These are phyloP conservation scores for Conticribra guillardii DNA, from an alignment of 108 stramenopile species.

Conservation along the genomic window DNA sequence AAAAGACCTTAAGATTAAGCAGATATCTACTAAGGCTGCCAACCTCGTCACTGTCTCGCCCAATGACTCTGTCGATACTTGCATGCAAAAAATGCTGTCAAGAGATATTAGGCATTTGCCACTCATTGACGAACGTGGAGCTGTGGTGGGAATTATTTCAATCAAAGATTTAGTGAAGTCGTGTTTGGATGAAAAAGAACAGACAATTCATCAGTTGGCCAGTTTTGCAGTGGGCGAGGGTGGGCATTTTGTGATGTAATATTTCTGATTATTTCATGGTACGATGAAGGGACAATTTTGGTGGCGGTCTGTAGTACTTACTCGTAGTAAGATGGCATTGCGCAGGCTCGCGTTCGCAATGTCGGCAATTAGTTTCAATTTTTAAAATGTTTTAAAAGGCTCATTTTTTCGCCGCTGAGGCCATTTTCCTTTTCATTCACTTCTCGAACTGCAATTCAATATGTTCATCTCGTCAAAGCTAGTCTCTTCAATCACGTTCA, in stretches of 20 bases:
- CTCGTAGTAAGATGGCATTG: no score
- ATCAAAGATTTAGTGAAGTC: conserved; percentile 88
- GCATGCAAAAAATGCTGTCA: conserved; percentile 93
- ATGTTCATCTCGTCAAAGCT: neutral
- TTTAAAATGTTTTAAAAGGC: no score
- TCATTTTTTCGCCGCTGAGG: no score
- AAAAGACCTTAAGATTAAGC: conserved; percentile 78
- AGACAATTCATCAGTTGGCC: conserved; percentile 75
- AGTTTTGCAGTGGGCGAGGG: conserved; percentile 87
- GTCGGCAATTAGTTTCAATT: no score
- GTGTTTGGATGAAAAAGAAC: conserved; percentile 75
- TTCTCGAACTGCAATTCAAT: no score
- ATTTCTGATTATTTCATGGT: no score
- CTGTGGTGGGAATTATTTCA: conserved; percentile 80
- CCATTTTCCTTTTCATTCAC: no score
- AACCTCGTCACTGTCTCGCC: conserved; percentile 86
- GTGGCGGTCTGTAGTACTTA: no score
- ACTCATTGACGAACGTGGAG: conserved; percentile 73
- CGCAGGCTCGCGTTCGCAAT: no score
- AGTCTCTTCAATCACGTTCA: neutral
- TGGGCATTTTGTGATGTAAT: conserved; percentile 70
- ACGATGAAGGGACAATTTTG: no score
- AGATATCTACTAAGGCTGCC: conserved; percentile 84
- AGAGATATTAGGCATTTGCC: conserved; percentile 93
- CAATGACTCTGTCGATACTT: conserved; percentile 80